Conservation (phyloP, 2,329 filamentous ascomycete genomes). For the Coniochaeta hoffmannii region DNA sequence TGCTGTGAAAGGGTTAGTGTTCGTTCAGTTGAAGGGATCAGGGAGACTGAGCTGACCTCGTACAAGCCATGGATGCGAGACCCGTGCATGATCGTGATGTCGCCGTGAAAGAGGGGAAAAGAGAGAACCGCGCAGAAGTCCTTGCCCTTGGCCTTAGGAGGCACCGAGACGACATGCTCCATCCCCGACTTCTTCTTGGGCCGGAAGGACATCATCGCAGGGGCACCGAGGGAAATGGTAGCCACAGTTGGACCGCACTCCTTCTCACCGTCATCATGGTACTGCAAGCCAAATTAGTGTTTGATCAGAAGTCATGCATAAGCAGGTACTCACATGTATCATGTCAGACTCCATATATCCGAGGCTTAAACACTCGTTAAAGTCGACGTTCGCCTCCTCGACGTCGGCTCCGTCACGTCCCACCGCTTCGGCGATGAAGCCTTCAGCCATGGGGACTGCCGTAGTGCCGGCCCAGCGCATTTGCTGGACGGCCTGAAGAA, state of each 20-base stretch:
- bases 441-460: slow-evolving; percentile 24
- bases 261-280: slow-evolving; percentile 46
- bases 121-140: slow-evolving; percentile 21
- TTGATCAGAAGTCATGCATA: not conserved
- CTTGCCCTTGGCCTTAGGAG: not conserved
- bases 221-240: slow-evolving; percentile 51
- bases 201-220: slow-evolving; percentile 50
- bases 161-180: not conserved
- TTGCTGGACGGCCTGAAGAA: slow-evolving; percentile 42
- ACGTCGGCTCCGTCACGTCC: slow-evolving; percentile 7
- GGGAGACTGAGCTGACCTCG: slow-evolving; percentile 31
- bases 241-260: slow-evolving; percentile 56
- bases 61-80: slow-evolving; percentile 49
- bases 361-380: slow-evolving; percentile 57
- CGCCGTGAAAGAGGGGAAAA: slow-evolving; percentile 49
- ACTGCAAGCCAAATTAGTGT: not conserved
- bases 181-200: slow-evolving; percentile 36
- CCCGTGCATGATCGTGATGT: slow-evolving; percentile 59
- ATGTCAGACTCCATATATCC: slow-evolving; percentile 54
- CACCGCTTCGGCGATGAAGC: slow-evolving; percentile 6
- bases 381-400: slow-evolving; percentile 28
- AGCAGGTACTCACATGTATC: slow-evolving; percentile 39
- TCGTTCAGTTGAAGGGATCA: not conserved
- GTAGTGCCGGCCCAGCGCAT: slow-evolving; percentile 46
- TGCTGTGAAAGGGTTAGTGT: slow-evolving; percentile 27